Percentiles rank a stretch among this genome's conserved stretches.
phyloP scores from a whole-genome alignment of 208 protist species.

The Trypanosoma cruzi region DNA sequence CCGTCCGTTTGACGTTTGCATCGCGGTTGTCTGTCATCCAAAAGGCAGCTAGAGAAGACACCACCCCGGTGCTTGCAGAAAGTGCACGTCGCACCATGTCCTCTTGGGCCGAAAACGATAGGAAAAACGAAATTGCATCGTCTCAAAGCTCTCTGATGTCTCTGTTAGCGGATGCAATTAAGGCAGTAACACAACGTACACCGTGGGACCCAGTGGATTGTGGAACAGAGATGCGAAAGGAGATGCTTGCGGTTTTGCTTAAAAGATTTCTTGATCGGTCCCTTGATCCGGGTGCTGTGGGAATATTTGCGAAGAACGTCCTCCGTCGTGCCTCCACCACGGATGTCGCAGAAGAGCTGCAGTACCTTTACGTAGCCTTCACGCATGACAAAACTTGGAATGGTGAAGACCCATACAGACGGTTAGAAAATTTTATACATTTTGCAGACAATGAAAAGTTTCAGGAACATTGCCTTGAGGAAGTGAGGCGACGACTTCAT shows the following conservation, averaged over 20 bases:
- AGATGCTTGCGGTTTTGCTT: constrained; percentile 11
- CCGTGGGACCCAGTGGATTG: constrained; percentile 20
- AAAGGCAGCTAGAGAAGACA: too few relatives aligned
- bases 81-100: constrained; percentile 3
- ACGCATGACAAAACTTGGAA: constrained; percentile 10
- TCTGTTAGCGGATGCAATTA: constrained; percentile 12
- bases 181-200: constrained; percentile 14
- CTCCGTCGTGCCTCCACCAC: constrained; percentile 9
- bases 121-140: neutral
- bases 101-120: neutral
- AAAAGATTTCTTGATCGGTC: constrained; percentile 22
- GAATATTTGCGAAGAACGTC: constrained; percentile 16
- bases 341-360: constrained; percentile 10
- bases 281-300: constrained; percentile 11
- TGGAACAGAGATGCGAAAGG: constrained; percentile 3
- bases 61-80: neutral
- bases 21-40: neutral
- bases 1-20: neutral
- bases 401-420: constrained; percentile 13
- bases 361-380: constrained; percentile 17
- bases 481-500: constrained; percentile 16
- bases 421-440: constrained; percentile 15
- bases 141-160: neutral
- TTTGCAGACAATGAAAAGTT: neutral
- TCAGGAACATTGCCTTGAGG: constrained; percentile 13